phyloP scores from a whole-genome alignment of 257 asterid species.

The Solanum bulbocastanum region DNA sequence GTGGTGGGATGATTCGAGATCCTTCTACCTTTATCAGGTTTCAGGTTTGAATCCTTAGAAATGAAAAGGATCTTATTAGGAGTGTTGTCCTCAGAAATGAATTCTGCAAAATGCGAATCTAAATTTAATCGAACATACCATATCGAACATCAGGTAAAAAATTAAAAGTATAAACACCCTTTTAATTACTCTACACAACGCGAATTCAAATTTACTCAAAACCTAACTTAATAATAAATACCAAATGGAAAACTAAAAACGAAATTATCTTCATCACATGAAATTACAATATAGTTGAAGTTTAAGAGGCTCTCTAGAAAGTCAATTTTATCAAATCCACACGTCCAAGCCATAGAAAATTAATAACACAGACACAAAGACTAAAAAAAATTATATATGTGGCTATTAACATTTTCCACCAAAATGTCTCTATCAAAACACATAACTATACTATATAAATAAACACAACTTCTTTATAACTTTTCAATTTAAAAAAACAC shows the following conservation, averaged over 20 bases:
- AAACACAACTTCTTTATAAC: background rate
- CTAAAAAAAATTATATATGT: background rate
- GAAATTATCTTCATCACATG: background rate
- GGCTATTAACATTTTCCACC: background rate
- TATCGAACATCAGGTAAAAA: fast-evolving
- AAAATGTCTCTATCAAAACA: background rate
- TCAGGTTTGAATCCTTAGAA: background rate
- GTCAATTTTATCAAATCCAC: background rate
- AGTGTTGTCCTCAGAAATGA: fast-evolving
- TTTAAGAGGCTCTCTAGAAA: background rate
- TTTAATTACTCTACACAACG: background rate
- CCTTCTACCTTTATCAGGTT: background rate
- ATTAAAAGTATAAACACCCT: background rate
- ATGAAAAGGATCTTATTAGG: fast-evolving
- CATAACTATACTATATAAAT: background rate
- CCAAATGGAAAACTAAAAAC: too few relatives aligned
- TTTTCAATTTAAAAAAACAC: background rate
- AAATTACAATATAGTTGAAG: background rate
- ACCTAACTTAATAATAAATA: too few relatives aligned
- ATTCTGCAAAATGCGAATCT: fast-evolving
- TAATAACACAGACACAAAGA: background rate
- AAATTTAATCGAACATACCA: background rate
- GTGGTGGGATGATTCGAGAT: background rate
- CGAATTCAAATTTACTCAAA: background rate
- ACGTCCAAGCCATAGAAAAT: background rate